These are phyloP conservation scores for Elongisporangium anandrum DNA, from an alignment of 352 stramenopile genomes.

Conservation along the genomic window DNA sequence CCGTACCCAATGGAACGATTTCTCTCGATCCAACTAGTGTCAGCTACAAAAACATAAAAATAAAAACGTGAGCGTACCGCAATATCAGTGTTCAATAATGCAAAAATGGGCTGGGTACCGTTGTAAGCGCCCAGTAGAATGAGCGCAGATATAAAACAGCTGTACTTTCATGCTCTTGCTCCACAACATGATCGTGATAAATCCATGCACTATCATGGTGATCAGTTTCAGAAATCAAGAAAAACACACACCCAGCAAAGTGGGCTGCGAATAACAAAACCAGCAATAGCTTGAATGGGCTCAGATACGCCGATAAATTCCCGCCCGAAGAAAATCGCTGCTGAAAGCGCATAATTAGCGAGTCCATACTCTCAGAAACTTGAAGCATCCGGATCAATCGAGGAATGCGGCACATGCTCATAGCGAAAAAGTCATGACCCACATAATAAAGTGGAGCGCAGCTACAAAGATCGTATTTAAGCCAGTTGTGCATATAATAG, in stretches of 20 bases:
- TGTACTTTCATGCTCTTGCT: slow-evolving; percentile 46
- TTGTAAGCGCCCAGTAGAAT: slow-evolving; percentile 78
- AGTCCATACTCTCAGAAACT: slow-evolving; percentile 40
- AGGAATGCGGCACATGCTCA: slow-evolving; percentile 55
- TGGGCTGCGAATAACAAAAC: slow-evolving; percentile 62
- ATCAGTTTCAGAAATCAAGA: slow-evolving; percentile 60
- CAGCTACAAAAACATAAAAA: slow-evolving; percentile 22
- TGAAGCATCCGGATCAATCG: slow-evolving; percentile 40
- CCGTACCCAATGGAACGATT: slow-evolving; percentile 55
- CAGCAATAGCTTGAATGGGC: slow-evolving; percentile 58
- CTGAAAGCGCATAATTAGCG: slow-evolving; percentile 64
- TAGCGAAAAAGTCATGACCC: slow-evolving; percentile 38
- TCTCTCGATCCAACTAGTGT: slow-evolving; percentile 67
- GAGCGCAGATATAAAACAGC: slow-evolving; percentile 58
- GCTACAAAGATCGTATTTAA: slow-evolving; percentile 42
- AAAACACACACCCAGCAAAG: slow-evolving; percentile 63
- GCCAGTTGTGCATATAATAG: slow-evolving; percentile 30
- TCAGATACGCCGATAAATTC: slow-evolving; percentile 61
- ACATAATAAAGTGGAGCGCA: slow-evolving; percentile 67
- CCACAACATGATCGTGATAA: slow-evolving; percentile 66
- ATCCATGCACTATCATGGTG: slow-evolving; percentile 64
- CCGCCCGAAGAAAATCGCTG: slow-evolving; percentile 48
- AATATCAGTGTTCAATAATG: background rate
- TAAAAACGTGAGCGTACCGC: background rate
- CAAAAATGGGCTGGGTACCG: slow-evolving; percentile 29